phyloP scores from a whole-genome alignment of 192 early-diverging fungal species.

The Backusella tarrabulga region DNA sequence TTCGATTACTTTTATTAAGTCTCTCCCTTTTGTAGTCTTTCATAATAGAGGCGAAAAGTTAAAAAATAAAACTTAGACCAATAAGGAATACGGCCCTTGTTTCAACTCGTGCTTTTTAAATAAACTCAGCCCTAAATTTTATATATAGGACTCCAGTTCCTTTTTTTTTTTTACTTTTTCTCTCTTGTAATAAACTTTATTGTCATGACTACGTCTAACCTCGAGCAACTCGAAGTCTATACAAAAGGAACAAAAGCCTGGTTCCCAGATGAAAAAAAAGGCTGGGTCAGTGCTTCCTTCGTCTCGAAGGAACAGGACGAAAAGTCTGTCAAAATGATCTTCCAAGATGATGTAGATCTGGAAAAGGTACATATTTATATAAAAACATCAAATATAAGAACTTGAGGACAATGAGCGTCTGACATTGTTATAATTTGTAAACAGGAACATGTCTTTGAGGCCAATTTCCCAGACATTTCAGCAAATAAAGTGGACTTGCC shows the following conservation, averaged over 20 bases:
- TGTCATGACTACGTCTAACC: conserved; percentile 1
- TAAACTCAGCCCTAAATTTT: conserved; percentile 7
- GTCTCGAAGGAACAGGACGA: conserved; percentile 52
- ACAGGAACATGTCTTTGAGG: conserved; percentile 73
- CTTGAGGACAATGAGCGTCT: background rate
- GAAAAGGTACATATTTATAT: conserved; percentile 6
- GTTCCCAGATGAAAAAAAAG: conserved; percentile 84
- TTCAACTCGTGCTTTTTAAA: conserved; percentile 5
- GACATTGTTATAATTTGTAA: background rate
- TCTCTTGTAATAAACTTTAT: background rate
- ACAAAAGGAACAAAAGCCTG: conserved; percentile 78
- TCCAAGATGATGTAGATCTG: conserved; percentile 50
- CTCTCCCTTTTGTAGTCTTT: conserved; percentile 1
- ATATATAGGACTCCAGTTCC: background rate
- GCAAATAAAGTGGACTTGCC: conserved; percentile 73
- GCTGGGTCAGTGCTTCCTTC: conserved; percentile 78
- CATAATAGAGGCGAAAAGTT: conserved; percentile 11
- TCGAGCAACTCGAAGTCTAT: conserved; percentile 58
- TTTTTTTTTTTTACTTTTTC: background rate
- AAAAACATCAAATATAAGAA: background rate
- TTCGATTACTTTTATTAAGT: background rate
- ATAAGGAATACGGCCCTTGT: background rate
- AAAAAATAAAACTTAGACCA: background rate
- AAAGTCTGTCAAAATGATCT: conserved; percentile 59
- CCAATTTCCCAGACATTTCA: conserved; percentile 71